Conservation (phyloP, 2,329 filamentous ascomycete species). For the Cercospora janseana region DNA sequence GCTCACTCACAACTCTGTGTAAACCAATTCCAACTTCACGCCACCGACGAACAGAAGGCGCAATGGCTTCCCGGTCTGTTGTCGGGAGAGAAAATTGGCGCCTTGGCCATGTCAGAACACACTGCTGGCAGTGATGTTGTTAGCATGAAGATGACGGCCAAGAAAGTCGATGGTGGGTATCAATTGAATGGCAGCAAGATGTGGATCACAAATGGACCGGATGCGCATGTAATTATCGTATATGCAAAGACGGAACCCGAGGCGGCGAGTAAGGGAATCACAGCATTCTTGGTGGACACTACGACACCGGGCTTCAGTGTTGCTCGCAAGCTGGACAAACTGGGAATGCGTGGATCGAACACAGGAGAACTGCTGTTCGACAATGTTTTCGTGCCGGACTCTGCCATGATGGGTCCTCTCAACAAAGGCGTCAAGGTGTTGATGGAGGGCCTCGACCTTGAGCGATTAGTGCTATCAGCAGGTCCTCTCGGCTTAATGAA, state of each 20-base stretch:
- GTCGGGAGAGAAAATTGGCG: constrained; percentile 76
- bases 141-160: constrained; percentile 86
- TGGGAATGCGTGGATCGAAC: constrained; percentile 96
- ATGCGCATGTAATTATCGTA: constrained; percentile 90
- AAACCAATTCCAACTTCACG: constrained; percentile 93
- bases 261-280: constrained; percentile 83
- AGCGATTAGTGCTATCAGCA: constrained; percentile 85
- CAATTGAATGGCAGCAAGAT: constrained; percentile 89
- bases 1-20: constrained; percentile 95
- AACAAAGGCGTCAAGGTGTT: constrained; percentile 84
- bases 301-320: constrained; percentile 75
- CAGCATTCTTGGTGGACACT: constrained; percentile 84
- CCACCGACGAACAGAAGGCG: constrained; percentile 71
- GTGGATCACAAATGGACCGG: constrained; percentile 98
- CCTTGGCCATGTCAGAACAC: constrained; percentile 92
- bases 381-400: constrained; percentile 79
- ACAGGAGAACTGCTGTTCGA: constrained; percentile 93
- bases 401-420: constrained; percentile 75
- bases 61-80: constrained; percentile 78
- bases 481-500: constrained; percentile 95
- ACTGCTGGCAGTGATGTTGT: constrained; percentile 91
- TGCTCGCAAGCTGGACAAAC: constrained; percentile 89
- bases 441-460: constrained; percentile 94
- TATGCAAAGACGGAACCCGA: constrained; percentile 91
- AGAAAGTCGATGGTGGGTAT: constrained; percentile 78